A percentile compares a stretch with the other conserved stretches of the same genome.
phyloP scores from a whole-genome alignment of 495 filamentous ascomycete species.

The Penicillium pancosmium region DNA sequence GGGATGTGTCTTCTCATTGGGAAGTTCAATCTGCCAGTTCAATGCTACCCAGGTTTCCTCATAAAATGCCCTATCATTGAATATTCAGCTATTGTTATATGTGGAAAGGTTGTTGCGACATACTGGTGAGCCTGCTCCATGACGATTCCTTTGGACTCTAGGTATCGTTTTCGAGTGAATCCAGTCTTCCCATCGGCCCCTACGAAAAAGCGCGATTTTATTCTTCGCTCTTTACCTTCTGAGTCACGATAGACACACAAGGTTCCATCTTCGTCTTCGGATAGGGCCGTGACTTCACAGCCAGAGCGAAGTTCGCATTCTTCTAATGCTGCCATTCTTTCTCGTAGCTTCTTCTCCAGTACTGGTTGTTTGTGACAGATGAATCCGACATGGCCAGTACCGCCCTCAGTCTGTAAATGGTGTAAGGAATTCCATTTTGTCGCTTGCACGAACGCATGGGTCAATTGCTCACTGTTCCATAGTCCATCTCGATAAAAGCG shows the following conservation, averaged over 20 bases:
- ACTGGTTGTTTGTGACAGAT: constrained; percentile 36
- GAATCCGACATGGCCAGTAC: constrained; percentile 39
- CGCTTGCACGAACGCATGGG: not conserved
- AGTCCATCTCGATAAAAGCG: constrained; percentile 34
- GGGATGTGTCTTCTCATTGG: constrained; percentile 50
- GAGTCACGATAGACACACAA: constrained; percentile 38
- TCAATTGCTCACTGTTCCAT: constrained; percentile 23
- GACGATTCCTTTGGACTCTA: constrained; percentile 45
- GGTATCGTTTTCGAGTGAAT: constrained; percentile 49
- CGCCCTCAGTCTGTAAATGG: constrained; percentile 30
- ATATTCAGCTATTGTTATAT: not conserved
- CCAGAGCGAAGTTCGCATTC: constrained; percentile 37
- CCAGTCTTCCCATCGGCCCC: constrained; percentile 56
- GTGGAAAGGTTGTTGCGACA: not conserved
- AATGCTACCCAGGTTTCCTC: constrained; percentile 55
- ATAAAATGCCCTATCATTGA: constrained; percentile 37
- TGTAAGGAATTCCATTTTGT: not conserved
- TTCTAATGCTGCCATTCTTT: constrained; percentile 25
- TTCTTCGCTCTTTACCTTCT: constrained; percentile 19
- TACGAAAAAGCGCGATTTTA: constrained; percentile 43
- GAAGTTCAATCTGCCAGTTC: constrained; percentile 50
- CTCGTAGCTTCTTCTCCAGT: constrained; percentile 28
- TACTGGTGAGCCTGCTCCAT: constrained; percentile 43
- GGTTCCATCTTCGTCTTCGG: constrained; percentile 28
- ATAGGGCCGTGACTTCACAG: constrained; percentile 32